Conservation (phyloP, 208 protist species). For the Herpetomonas samuelpessoai region DNA sequence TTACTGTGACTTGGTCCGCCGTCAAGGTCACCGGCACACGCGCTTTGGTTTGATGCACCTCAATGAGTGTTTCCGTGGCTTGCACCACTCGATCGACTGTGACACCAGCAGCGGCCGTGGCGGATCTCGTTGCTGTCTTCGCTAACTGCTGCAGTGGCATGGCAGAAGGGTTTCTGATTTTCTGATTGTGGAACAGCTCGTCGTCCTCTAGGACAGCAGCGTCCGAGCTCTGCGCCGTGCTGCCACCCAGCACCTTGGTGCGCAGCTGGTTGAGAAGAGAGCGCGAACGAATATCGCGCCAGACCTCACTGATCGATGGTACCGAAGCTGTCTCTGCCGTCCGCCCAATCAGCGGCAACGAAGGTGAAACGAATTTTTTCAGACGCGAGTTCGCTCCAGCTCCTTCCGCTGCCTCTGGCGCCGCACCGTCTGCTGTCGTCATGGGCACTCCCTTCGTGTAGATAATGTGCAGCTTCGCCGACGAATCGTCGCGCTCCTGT, state of each 20-base stretch:
- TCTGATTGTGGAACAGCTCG: too few relatives aligned
- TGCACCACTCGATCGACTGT: neutral
- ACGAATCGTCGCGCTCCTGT: neutral
- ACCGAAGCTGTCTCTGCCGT: too few relatives aligned
- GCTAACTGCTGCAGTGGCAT: neutral
- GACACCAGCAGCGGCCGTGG: neutral
- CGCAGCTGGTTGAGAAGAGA: neutral
- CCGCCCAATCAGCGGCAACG: too few relatives aligned
- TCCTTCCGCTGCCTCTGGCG: too few relatives aligned
- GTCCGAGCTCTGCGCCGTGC: too few relatives aligned
- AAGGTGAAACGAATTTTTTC: too few relatives aligned
- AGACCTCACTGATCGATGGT: too few relatives aligned
- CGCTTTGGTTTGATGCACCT: slow-evolving; percentile 1
- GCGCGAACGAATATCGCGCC: neutral
- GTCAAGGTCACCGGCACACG: slow-evolving; percentile 19
- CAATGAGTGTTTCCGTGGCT: slow-evolving; percentile 1
- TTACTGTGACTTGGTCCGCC: slow-evolving; percentile 21
- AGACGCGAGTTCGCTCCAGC: too few relatives aligned
- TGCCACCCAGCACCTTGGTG: neutral
- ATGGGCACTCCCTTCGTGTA: neutral
- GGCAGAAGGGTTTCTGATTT: too few relatives aligned
- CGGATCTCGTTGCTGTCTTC: neutral
- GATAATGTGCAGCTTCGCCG: neutral
- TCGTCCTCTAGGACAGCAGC: too few relatives aligned
- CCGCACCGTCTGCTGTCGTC: too few relatives aligned